phyloP scores from a whole-genome alignment of 805 yeast genomes.

The Spathaspora boniae region DNA sequence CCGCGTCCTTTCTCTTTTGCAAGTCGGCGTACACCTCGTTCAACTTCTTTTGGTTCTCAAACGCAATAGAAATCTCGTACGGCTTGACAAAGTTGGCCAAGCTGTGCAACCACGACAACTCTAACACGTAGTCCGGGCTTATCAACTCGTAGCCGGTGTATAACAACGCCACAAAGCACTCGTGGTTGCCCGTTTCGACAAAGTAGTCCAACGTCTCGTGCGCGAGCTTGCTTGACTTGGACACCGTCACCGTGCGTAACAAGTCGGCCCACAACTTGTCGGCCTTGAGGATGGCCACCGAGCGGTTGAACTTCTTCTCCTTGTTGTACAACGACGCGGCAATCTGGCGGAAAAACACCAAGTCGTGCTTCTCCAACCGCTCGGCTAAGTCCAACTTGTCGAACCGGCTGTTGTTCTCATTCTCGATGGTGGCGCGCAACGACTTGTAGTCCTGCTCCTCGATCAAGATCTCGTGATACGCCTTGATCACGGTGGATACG shows the following conservation, averaged over 20 bases:
- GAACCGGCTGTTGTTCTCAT: slow-evolving; percentile 74
- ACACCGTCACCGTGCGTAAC: slow-evolving; percentile 83
- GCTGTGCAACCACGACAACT: slow-evolving; percentile 85
- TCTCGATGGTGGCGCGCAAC: slow-evolving; percentile 78
- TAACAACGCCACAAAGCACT: slow-evolving; percentile 86
- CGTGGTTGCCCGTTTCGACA: slow-evolving; percentile 95
- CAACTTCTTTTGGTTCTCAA: slow-evolving; percentile 70
- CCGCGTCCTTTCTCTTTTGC: slow-evolving; percentile 63
- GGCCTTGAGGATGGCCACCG: slow-evolving; percentile 80
- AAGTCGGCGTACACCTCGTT: slow-evolving; percentile 66
- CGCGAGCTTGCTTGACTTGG: slow-evolving; percentile 75
- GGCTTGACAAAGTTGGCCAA: slow-evolving; percentile 87
- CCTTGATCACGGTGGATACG: slow-evolving; percentile 86
- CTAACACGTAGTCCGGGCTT: slow-evolving; percentile 79
- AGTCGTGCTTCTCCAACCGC: slow-evolving; percentile 86
- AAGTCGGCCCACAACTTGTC: slow-evolving; percentile 96
- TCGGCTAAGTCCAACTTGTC: slow-evolving; percentile 90
- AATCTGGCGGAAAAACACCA: slow-evolving; percentile 91
- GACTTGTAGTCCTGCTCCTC: slow-evolving; percentile 97
- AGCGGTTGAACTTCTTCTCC: slow-evolving; percentile 89
- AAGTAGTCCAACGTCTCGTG: slow-evolving; percentile 87
- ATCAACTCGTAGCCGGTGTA: slow-evolving; percentile 81
- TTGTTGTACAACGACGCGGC: slow-evolving; percentile 92
- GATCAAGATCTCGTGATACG: slow-evolving; percentile 90
- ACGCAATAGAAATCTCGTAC: slow-evolving; percentile 77